A percentile compares a stretch with the other conserved stretches of the same genome.
Conservation (phyloP, 306 rosid species). For the Dryas octopetala region DNA sequence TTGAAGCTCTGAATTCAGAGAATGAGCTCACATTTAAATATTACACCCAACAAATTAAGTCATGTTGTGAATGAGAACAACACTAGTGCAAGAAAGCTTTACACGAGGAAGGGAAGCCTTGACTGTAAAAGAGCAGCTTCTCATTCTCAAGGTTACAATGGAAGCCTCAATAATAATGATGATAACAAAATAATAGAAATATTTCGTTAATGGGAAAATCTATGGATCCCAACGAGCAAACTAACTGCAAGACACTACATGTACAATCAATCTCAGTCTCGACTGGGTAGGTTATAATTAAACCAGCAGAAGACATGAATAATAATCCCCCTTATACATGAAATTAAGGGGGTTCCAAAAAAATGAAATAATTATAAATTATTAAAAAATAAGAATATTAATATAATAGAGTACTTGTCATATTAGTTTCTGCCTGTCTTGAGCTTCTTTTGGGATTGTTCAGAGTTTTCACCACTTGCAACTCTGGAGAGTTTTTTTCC, state of each 20-base stretch:
- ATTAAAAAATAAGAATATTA: conserved; percentile 32
- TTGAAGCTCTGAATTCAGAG: too few species aligned
- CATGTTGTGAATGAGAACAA: not conserved
- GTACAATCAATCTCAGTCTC: conserved; percentile 54
- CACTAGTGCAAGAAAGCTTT: conserved; percentile 36
- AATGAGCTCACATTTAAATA: not conserved
- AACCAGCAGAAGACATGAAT: conserved; percentile 45
- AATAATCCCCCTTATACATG: conserved; percentile 28
- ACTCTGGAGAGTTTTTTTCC: conserved; percentile 45
- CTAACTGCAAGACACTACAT: conserved; percentile 45
- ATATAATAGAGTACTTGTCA: conserved; percentile 11
- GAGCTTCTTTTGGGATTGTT: conserved; percentile 65
- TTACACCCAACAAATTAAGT: not conserved
- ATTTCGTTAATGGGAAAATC: conserved; percentile 44
- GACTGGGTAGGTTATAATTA: conserved; percentile 29
- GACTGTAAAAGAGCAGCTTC: conserved; percentile 56
- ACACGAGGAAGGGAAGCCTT: conserved; percentile 46
- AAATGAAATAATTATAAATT: conserved; percentile 53
- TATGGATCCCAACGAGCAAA: conserved; percentile 43
- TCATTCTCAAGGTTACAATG: conserved; percentile 53
- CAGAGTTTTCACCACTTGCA: conserved; percentile 52
- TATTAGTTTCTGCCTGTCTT: conserved; percentile 65
- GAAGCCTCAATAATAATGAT: conserved; percentile 52
- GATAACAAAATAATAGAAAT: conserved; percentile 35
- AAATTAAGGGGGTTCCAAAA: conserved; percentile 34